phyloP scores from a whole-genome alignment of 2,329 filamentous ascomycete species.

The Hypoxylon sp. region DNA sequence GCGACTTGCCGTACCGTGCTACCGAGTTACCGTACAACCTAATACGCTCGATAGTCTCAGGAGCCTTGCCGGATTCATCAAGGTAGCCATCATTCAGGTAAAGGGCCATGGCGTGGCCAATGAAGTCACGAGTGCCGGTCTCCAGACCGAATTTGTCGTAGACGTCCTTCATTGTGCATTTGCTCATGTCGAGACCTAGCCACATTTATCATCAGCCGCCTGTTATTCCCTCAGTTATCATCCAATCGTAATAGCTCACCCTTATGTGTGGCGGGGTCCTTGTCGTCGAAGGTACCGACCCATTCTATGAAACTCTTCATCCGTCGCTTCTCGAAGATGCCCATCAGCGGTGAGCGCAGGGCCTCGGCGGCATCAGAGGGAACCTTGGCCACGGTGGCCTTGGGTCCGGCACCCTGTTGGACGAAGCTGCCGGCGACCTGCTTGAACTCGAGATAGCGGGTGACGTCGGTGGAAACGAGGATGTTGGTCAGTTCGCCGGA shows the following conservation, averaged over 20 bases:
- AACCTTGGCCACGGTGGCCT: conserved; percentile 96
- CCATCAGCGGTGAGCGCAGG: conserved; percentile 93
- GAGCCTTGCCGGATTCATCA: conserved; percentile 77
- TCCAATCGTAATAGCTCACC: conserved; percentile 67
- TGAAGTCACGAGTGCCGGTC: conserved; percentile 89
- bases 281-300: conserved; percentile 87
- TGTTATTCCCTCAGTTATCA: background rate
- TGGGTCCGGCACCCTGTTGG: conserved; percentile 85
- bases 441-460: conserved; percentile 91
- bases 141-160: conserved; percentile 99
- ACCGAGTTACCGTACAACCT: conserved; percentile 98
- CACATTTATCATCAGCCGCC: conserved; percentile 19
- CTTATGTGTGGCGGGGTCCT: conserved; percentile 89
- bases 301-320: conserved; percentile 98
- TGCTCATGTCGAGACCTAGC: conserved; percentile 82
- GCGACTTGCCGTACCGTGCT: conserved; percentile 96
- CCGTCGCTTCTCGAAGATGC: conserved; percentile 95
- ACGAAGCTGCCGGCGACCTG: conserved; percentile 97
- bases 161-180: conserved; percentile 95
- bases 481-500: conserved; percentile 99
- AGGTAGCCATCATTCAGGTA: conserved; percentile 94
- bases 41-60: conserved; percentile 92
- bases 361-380: conserved; percentile 94
- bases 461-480: conserved; percentile 94
- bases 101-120: conserved; percentile 98